Base-by-base conservation (phyloP, 148 eudicot species). In the Cornus controversa region DNA sequence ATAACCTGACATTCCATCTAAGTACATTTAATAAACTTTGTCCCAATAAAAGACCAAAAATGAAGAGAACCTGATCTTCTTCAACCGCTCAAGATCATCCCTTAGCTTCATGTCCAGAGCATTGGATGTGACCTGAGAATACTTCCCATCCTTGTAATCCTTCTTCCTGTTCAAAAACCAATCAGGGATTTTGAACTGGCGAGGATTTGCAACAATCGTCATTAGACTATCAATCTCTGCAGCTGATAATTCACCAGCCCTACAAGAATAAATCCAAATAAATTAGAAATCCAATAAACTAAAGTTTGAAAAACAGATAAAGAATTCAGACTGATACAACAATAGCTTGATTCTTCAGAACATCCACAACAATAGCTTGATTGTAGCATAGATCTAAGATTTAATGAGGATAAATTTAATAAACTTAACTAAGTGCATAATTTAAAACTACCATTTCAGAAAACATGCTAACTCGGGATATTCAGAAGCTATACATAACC, bases 141-240 rank as follows among this genome's bases (percentile, higher is more conserved):
- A 94, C 72, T 92, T 87, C 2, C 98, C 98, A 83, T 94, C 98
- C 90, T 92, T 94, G 83, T 94, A 94, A 77, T 94, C 98, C 89
- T 94, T 94, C 87, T 94, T 91, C 74, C 98, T 92, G 86, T 94
- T 94, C 10, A 94, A 85, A 34, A 94, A 94, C 92, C 93, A 92
- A 72, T 94, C 98, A 2, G 98, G 98, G 28, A 94, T 86, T 76
- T 94, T 94, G 82, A 90, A 94, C 70, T 94, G 97, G 76, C 94
- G 90, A 11, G 98, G 98, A 76, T 94, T 94, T 0, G 90, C 92
- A 4, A 94, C 98, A 23, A 94, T 93, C 0, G 85, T 85, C 98
- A 94, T 92, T 77, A 94, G 79, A 31, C 84, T 89, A 58, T 94
- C 98, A 28, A 94, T 81, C 84, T 94, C 98, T 8, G 89, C 86